Base-by-base conservation (phyloP, 352 stramenopile species). In the Globisporangium takayamanum region DNA sequence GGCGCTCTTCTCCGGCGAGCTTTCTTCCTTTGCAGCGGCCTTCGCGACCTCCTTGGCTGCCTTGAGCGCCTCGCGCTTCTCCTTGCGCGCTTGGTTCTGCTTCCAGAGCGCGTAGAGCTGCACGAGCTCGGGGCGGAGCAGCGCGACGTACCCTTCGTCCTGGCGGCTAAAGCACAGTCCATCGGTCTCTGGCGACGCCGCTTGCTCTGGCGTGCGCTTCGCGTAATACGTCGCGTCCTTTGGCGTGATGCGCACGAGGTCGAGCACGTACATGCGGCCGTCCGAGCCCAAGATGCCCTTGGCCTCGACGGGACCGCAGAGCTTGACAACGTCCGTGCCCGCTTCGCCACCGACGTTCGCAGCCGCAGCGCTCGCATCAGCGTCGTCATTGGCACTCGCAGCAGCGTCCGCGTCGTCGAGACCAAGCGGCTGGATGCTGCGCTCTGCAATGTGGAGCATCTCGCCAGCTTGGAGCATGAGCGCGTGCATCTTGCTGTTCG, bases 261-360 rank as follows among this genome's bases (percentile, higher is more conserved):
- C 96, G 28, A 99, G 72, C 15, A 98, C 74, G 76, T 99, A 99
- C 64, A 92, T 81, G 54, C 89, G 84, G 18, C 82, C 86, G 65
- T 99, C 96, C 12, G 90, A 97, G n/a, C 95, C 59, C 12, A 99
- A 87, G 66, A 98, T 99, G 60, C 94, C 95, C 76, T 99, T 99
- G 51, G 91, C 94, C 61, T 98, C 95, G 49, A 98, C 80, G 7
- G 96, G 94, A 20, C 85, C 90, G 63, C 89, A 98, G 1, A 98
- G 73, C 55, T 82, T 68, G 25, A 91, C 74, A 22, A 87, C 69
- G 10, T 77, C 65, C 0, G 75, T 81, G n/a, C 58, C 66, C 8
- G 79, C 85, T 47, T 90, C 84, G 8, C 81, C 81, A 36, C 66
- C 62, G 47, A 63, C 67, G 26, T 22, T 56, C 7, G 44, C 50